Base-by-base conservation (phyloP, 2,329 filamentous ascomycete genomes). In the Talaromyces sp. region DNA sequence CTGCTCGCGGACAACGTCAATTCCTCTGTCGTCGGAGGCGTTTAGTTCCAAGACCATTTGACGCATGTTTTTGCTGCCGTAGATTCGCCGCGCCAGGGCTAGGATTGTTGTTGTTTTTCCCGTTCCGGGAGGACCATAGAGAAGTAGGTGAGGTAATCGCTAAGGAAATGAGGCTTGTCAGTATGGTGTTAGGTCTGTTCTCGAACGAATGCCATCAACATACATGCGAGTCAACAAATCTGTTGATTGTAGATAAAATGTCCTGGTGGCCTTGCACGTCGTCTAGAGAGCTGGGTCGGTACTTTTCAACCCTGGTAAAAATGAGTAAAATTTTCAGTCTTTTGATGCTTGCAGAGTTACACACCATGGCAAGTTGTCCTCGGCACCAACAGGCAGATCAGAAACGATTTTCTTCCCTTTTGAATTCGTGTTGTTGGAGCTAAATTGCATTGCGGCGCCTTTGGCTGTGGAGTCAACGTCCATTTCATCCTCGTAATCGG, bases 21-120 rank as follows among this genome's bases (percentile, higher is more conserved):
- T 99, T 72, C 95, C 95, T 77, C 95, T 86, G 76, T 99, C 95
- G 73, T 99, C 95, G 56, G 92, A 96, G 47, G 95, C 95, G 75
- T 99, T 99, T 67, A 99, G 86, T 78, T 99, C 95, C 36, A 99
- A 85, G 18, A 99, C 95, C 92, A 99, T 98, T 77, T 99, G 95
- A 18, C 94, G 89, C 88, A 97, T 89, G 76, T 98, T 97, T 66
- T 91, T 89, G 62, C 82, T 79, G 59, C 95, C 95, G 73, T 99
- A 99, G 76, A 99, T 98, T 63, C 91, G 87, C 59, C 95, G 87
- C 36, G 95, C 93, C 50, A 99, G 88, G 0, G 95, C 95, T 47
- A 99, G 86, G 65, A 98, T 91, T 1, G 95, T 99, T 5, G 94
- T 98, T 0, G 95, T 99, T 81, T 99, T 99, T 69, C 95, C 95